These are phyloP conservation scores for Talaromyces sp. DNA, from an alignment of 2,329 filamentous ascomycete species.

Conservation along the genomic window DNA sequence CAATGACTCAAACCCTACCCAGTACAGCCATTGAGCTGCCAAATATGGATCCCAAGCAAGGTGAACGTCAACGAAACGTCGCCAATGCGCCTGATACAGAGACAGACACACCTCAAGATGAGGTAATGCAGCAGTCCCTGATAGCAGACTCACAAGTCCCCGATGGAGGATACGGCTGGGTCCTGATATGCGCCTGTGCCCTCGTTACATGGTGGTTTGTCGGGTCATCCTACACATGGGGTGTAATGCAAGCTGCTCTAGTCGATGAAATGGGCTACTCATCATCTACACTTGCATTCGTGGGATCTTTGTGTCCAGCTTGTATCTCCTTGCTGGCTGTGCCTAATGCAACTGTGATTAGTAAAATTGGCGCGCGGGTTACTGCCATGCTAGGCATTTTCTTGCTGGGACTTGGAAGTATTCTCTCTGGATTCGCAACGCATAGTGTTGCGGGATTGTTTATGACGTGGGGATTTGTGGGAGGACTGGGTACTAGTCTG, in stretches of 20 bases:
- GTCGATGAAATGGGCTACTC: constrained; percentile 52
- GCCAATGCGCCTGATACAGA: constrained; percentile 4
- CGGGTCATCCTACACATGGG: constrained; percentile 62
- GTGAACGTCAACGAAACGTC: constrained; percentile 21
- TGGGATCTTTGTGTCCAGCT: constrained; percentile 57
- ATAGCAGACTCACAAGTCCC: constrained; percentile 48
- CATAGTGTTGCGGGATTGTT: constrained; percentile 53
- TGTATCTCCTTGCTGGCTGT: constrained; percentile 57
- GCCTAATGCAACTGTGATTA: constrained; percentile 55
- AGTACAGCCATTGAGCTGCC: constrained; percentile 21
- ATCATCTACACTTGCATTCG: constrained; percentile 60
- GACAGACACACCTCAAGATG: constrained; percentile 20
- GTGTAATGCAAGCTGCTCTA: constrained; percentile 61
- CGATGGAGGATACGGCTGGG: constrained; percentile 34
- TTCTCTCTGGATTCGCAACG: constrained; percentile 52
- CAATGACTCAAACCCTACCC: constrained; percentile 16
- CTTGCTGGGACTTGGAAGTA: constrained; percentile 54
- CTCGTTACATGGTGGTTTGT: constrained; percentile 60
- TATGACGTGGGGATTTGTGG: constrained; percentile 51
- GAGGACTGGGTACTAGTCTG: constrained; percentile 49
- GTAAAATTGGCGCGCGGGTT: constrained; percentile 51
- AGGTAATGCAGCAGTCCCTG: constrained; percentile 48
- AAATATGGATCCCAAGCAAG: constrained; percentile 5
- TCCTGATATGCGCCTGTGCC: constrained; percentile 55
- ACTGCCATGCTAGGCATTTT: constrained; percentile 55